A percentile compares a stretch with the other conserved stretches of the same genome.
These are phyloP conservation scores for Begonia masoniana DNA, from an alignment of 306 rosid species.

Conservation along the genomic window DNA sequence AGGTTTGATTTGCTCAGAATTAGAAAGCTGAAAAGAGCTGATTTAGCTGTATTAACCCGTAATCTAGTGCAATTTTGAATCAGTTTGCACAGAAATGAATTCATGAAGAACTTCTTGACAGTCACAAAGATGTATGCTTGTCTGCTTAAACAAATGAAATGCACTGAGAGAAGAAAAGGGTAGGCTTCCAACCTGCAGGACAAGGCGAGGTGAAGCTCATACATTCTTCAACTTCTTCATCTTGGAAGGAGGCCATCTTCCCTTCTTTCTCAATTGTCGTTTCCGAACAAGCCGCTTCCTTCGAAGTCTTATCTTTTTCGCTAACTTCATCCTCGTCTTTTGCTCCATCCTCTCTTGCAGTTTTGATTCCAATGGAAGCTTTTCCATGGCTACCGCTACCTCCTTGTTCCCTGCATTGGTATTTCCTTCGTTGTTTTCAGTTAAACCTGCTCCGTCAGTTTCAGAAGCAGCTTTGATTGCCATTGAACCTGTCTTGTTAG, in stretches of 20 bases:
- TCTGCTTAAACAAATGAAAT: too few relatives aligned
- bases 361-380: conserved; percentile 70
- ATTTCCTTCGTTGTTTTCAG: conserved; percentile 22
- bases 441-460: conserved; percentile 3
- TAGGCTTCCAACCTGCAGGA: too few relatives aligned
- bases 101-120: too few relatives aligned
- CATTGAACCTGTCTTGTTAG: background rate
- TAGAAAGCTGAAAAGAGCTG: too few relatives aligned
- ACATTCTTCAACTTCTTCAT: conserved; percentile 68
- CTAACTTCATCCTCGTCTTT: conserved; percentile 55
- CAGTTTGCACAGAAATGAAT: too few relatives aligned
- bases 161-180: too few relatives aligned
- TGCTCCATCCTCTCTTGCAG: conserved; percentile 53
- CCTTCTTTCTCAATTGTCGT: conserved; percentile 67
- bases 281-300: conserved; percentile 60
- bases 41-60: too few relatives aligned
- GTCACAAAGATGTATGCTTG: too few relatives aligned
- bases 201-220: conserved; percentile 1
- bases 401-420: too few relatives aligned
- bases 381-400: conserved; percentile 22
- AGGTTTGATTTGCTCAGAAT: too few relatives aligned
- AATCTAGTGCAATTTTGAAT: too few relatives aligned
- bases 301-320: conserved; percentile 62
- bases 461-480: conserved; percentile 22
- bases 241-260: conserved; percentile 85